phyloP scores from a whole-genome alignment of 768 basidiomycete genomes.

The Leccinellum luteum region DNA sequence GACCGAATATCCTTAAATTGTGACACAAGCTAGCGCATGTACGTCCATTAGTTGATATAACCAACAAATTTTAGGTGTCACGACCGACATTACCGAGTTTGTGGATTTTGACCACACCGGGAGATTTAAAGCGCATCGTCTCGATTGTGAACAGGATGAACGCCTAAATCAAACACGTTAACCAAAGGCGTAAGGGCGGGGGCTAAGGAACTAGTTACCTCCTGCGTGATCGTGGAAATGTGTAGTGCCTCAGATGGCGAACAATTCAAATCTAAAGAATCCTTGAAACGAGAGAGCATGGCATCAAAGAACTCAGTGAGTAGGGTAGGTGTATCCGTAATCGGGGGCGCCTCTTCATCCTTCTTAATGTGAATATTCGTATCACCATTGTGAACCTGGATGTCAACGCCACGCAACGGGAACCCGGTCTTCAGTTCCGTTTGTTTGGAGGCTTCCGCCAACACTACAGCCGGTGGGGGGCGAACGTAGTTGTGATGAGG shows the following conservation, averaged over 20 bases:
- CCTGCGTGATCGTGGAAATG: conserved; percentile 69
- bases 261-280: conserved; percentile 35
- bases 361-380: conserved; percentile 53
- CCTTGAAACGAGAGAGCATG: conserved; percentile 52
- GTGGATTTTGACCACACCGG: conserved; percentile 66
- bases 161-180: conserved; percentile 44
- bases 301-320: conserved; percentile 61
- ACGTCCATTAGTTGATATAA: neutral
- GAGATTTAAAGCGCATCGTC: conserved; percentile 68
- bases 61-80: neutral
- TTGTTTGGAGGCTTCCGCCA: conserved; percentile 74
- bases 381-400: conserved; percentile 33
- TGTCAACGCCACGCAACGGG: conserved; percentile 62
- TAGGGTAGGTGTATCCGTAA: conserved; percentile 57
- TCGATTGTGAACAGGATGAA: conserved; percentile 70
- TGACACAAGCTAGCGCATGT: conserved; percentile 53
- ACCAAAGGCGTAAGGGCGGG: neutral
- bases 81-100: conserved; percentile 66
- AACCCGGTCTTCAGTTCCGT: conserved; percentile 68
- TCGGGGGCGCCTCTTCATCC: conserved; percentile 66
- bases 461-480: conserved; percentile 64
- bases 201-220: conserved; percentile 40
- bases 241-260: conserved; percentile 64
- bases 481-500: conserved; percentile 74
- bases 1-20: conserved; percentile 62